Evolutionary conservation across 345 rosid species (phyloP), one percentile per base, ranked within the genome.

Genomic region (Luvunga scandens): DNA sequence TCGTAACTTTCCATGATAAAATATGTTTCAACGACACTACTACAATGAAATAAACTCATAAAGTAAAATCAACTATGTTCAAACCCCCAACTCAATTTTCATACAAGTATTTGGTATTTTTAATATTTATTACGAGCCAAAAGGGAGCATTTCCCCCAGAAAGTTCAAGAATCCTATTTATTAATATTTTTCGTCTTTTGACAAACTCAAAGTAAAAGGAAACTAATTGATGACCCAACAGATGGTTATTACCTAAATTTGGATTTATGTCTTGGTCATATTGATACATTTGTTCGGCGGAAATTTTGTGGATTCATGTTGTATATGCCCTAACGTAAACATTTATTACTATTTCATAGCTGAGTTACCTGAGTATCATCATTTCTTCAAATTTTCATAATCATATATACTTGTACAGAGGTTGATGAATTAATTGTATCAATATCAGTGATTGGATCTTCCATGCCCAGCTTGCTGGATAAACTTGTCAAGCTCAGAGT

Each of bases 41-140:
- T 56, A 76, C 79, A 77, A 71, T 42, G 62, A 39, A 75, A 65
- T 55, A 75, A 75, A 28, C 42, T 56, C 18, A 30, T 42, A 42
- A 62, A 18, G 33, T 45, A 73, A 25, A 27, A 25, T 61, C 36
- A 39, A 73, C 31, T 6, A 14, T 61, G 19, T 66, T 12, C 48
- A 34, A 24, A 66, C 48, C 27, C n/a, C n/a, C 34, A 34, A 66
- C 22, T 66, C 16, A 66, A 22, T 34, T 2, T 34, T 4, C 69
- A 21, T 19, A 39, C 25, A 24, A 68, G 7, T 36, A 31, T 36
- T 30, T 14, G 36, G 30, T 28, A 7, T 30, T 4, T 9, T 33
- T 34, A 69, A 42, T 10, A 24, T n/a, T n/a, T n/a, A n/a, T 71
- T 53, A 53, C 25, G 0, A 50, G 31, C 27, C 42, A 19, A 50